A percentile compares a stretch with the other conserved stretches of the same genome.
Evolutionary conservation across 192 early-diverging fungal genomes (phyloP).

Genomic region (Coemansia sp.): DNA sequence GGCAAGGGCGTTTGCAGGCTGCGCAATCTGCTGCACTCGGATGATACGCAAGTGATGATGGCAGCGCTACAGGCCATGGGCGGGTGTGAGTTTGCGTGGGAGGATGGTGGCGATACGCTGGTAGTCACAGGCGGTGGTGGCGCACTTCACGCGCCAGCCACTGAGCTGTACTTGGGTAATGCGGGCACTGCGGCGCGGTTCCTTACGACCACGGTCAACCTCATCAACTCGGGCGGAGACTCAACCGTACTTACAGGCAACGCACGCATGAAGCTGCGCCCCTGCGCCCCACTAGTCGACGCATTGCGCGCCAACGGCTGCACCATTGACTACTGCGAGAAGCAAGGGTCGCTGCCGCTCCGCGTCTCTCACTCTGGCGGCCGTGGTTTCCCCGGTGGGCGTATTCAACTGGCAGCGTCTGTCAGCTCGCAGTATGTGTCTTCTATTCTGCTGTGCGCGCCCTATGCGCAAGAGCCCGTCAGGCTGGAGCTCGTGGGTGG

Average conservation of each 20-base stretch:
- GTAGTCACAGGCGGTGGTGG: constrained; percentile 83
- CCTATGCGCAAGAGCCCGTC: constrained; percentile 82
- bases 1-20: constrained; percentile 81
- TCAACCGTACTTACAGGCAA: constrained; percentile 89
- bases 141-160: constrained; percentile 68
- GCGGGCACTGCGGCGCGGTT: constrained; percentile 98
- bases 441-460: constrained; percentile 93
- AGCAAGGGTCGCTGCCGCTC: constrained; percentile 85
- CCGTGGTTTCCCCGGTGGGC: constrained; percentile 80
- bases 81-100: constrained; percentile 86
- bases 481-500: constrained; percentile 86
- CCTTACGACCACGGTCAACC: constrained; percentile 82
- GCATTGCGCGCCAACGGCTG: constrained; percentile 85
- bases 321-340: constrained; percentile 74
- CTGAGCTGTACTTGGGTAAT: constrained; percentile 92
- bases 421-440: constrained; percentile 98
- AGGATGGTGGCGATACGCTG: constrained; percentile 89
- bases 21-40: constrained; percentile 89
- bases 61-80: constrained; percentile 87
- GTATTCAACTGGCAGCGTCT: constrained; percentile 87
- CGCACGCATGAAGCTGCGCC: constrained; percentile 96
- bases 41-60: constrained; percentile 98
- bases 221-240: constrained; percentile 59
- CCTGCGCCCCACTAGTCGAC: constrained; percentile 86
- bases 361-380: constrained; percentile 69